phyloP scores from a whole-genome alignment of 495 filamentous ascomycete species.

The Achaetomiella virescens region DNA sequence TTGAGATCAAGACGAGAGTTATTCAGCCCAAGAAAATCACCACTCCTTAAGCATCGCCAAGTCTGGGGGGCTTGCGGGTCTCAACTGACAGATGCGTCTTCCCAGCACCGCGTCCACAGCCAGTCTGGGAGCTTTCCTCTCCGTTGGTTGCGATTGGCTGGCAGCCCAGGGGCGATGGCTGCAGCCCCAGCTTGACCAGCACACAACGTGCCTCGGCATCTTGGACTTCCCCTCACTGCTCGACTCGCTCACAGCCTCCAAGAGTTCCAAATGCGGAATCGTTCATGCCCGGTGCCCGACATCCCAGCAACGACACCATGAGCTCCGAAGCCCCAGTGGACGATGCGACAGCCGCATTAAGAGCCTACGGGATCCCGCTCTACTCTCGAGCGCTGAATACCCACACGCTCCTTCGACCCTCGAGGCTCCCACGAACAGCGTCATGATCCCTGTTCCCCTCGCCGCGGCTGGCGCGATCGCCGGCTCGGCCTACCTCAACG shows the following conservation, averaged over 20 bases:
- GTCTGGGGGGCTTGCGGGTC: too few relatives aligned
- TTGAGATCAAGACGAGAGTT: too few relatives aligned
- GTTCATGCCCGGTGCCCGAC: not conserved
- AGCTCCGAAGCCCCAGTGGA: not conserved
- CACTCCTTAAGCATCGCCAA: too few relatives aligned
- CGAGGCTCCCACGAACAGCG: not conserved
- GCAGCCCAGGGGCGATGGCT: not conserved
- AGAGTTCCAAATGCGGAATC: not conserved
- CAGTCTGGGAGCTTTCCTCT: too few relatives aligned
- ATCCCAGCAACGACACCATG: not conserved
- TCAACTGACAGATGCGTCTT: too few relatives aligned
- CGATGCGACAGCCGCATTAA: not conserved
- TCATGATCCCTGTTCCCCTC: conserved; percentile 20
- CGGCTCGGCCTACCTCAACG: conserved; percentile 73
- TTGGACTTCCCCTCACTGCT: conserved; percentile 7
- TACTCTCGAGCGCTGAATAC: not conserved
- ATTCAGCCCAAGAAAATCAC: too few relatives aligned
- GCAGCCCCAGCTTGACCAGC: not conserved
- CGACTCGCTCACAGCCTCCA: not conserved
- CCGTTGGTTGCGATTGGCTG: not conserved
- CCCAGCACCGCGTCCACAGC: too few relatives aligned
- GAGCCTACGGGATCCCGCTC: not conserved
- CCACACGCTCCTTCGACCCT: not conserved
- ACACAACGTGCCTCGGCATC: conserved; percentile 4
- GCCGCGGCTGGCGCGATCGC: conserved; percentile 60